Evolutionary conservation across 768 basidiomycete species (phyloP).

Genomic region (Lactifluus echinatus): DNA sequence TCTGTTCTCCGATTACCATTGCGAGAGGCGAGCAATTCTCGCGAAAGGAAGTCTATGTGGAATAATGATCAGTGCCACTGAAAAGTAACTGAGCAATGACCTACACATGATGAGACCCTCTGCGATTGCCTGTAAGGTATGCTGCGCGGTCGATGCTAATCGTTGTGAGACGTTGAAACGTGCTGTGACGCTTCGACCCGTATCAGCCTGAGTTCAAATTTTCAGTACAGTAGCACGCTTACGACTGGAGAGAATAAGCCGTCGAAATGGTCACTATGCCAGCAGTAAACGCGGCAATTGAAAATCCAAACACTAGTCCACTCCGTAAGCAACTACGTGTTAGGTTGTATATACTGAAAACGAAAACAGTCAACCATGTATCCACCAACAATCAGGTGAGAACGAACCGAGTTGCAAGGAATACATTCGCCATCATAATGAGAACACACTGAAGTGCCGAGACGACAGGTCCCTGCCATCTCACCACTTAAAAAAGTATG

Average conservation of each 20-base stretch:
- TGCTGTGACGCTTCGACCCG: not conserved
- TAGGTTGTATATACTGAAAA: not conserved
- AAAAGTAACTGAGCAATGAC: not conserved
- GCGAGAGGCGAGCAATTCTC: not conserved
- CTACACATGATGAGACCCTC: constrained; percentile 1
- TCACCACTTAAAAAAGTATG: not conserved
- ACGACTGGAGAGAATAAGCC: not conserved
- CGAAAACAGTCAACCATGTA: not conserved
- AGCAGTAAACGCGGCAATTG: not conserved
- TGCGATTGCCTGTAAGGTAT: not conserved
- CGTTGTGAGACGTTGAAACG: not conserved
- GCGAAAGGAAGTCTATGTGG: not conserved
- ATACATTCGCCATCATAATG: not conserved
- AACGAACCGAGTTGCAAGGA: not conserved
- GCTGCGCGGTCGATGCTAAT: not conserved
- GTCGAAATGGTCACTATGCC: not conserved
- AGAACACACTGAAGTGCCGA: not conserved
- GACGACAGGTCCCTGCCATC: not conserved
- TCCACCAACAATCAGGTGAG: not conserved
- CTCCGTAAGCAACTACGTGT: not conserved
- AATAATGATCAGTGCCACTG: not conserved
- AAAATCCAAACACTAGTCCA: not conserved
- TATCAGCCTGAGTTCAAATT: not conserved
- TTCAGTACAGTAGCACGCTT: not conserved
- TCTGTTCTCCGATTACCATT: not conserved